Conservation (phyloP, 805 yeast species). For the Teunomyces tritomae region DNA sequence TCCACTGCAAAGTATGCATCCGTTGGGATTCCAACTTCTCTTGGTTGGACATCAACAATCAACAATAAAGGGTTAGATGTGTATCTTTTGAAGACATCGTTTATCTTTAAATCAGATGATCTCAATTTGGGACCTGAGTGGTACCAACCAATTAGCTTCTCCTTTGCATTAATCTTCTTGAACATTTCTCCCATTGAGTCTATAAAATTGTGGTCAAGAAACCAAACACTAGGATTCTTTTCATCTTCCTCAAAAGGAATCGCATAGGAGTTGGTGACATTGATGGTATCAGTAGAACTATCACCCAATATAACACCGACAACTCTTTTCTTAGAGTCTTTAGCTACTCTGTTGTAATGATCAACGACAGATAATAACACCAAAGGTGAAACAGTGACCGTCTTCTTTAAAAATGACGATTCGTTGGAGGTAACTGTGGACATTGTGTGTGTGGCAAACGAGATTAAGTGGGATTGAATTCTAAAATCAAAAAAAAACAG, state of each 20-base stretch:
- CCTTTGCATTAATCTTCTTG: conserved; percentile 95
- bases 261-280: conserved; percentile 90
- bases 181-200: conserved; percentile 98
- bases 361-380: conserved; percentile 93
- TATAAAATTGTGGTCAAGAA: conserved; percentile 91
- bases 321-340: conserved; percentile 70
- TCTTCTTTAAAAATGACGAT: conserved; percentile 41
- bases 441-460: conserved; percentile 16
- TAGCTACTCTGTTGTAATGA: conserved; percentile 86
- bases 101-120: conserved; percentile 85
- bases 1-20: conserved; percentile 93
- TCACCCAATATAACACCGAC: conserved; percentile 95
- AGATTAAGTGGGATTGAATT: not conserved
- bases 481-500: not conserved
- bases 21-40: conserved; percentile 87
- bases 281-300: conserved; percentile 51
- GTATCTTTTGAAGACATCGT: conserved; percentile 81
- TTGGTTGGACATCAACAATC: conserved; percentile 88
- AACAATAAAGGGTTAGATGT: conserved; percentile 77
- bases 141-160: conserved; percentile 97
- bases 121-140: conserved; percentile 95
- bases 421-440: conserved; percentile 30
- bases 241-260: conserved; percentile 98
- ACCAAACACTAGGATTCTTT: conserved; percentile 89
- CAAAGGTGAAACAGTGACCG: conserved; percentile 91